These are phyloP conservation scores for Stachybotrys elegans DNA, from an alignment of 2,329 filamentous ascomycete species.

Conservation along the genomic window DNA sequence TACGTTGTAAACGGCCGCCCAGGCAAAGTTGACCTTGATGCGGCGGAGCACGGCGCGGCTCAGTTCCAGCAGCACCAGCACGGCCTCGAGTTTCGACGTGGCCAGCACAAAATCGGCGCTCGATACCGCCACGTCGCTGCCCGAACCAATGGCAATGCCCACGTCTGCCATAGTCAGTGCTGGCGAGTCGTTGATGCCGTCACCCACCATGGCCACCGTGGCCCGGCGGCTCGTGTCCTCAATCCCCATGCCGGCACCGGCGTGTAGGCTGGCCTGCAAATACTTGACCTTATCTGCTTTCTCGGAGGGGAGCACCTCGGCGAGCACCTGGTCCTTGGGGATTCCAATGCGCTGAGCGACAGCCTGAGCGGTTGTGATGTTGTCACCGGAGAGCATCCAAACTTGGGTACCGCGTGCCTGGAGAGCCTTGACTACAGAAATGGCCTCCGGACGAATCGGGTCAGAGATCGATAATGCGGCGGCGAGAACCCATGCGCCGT, in stretches of 20 bases:
- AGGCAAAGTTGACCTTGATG: constrained; percentile 80
- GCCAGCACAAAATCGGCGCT: constrained; percentile 80
- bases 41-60: constrained; percentile 68
- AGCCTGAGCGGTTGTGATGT: constrained; percentile 74
- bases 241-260: constrained; percentile 13
- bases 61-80: constrained; percentile 70
- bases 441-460: constrained; percentile 70
- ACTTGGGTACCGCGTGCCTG: constrained; percentile 63
- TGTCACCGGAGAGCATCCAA: constrained; percentile 93
- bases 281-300: constrained; percentile 70
- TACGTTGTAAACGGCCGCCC: constrained; percentile 80
- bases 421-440: constrained; percentile 58
- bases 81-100: constrained; percentile 61
- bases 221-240: constrained; percentile 32
- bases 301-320: constrained; percentile 78
- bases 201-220: constrained; percentile 76
- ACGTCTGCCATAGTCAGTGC: constrained; percentile 77
- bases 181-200: constrained; percentile 85
- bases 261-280: constrained; percentile 49
- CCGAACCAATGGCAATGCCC: constrained; percentile 77
- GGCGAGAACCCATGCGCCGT: constrained; percentile 44
- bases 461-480: constrained; percentile 75
- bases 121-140: constrained; percentile 78
- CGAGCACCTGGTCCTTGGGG: constrained; percentile 67
- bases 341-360: constrained; percentile 77